Conservation (phyloP, 441 rosid genomes). For the Mallotus repandus region DNA sequence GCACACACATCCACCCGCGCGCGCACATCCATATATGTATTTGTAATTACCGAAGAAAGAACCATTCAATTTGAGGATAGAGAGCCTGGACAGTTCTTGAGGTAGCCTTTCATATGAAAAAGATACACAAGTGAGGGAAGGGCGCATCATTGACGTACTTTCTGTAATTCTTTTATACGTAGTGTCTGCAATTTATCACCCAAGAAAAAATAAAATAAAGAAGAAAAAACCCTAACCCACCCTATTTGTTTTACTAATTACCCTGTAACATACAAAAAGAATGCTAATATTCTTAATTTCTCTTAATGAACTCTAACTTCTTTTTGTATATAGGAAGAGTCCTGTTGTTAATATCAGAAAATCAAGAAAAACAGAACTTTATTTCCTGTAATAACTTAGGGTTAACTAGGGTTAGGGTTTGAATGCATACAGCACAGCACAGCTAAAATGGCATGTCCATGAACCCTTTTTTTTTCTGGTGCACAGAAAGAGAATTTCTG, state of each 20-base stretch:
- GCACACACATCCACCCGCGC: too few relatives aligned
- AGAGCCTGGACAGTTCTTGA: constrained; percentile 11
- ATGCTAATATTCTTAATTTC: background rate
- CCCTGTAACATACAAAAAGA: background rate
- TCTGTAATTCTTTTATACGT: background rate
- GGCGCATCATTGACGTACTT: constrained; percentile 6
- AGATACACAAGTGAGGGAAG: background rate
- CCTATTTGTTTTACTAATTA: background rate
- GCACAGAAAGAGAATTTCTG: background rate
- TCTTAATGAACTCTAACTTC: background rate
- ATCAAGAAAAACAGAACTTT: background rate
- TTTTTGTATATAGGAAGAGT: background rate
- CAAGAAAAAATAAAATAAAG: too few relatives aligned
- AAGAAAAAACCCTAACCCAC: background rate
- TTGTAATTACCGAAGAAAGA: constrained; percentile 12
- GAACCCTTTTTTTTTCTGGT: background rate
- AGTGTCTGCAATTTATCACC: background rate
- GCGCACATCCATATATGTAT: too few relatives aligned
- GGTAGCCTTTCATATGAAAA: constrained; percentile 10
- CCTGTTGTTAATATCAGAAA: background rate
- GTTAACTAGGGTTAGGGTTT: constrained; percentile 1
- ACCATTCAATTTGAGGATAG: constrained; percentile 18
- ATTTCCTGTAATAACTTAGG: background rate
- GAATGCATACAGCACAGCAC: background rate
- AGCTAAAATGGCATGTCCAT: background rate